A percentile compares a stretch with the other conserved stretches of the same genome.
phyloP scores from a whole-genome alignment of 2,329 filamentous ascomycete genomes.

The Fusarium poae region DNA sequence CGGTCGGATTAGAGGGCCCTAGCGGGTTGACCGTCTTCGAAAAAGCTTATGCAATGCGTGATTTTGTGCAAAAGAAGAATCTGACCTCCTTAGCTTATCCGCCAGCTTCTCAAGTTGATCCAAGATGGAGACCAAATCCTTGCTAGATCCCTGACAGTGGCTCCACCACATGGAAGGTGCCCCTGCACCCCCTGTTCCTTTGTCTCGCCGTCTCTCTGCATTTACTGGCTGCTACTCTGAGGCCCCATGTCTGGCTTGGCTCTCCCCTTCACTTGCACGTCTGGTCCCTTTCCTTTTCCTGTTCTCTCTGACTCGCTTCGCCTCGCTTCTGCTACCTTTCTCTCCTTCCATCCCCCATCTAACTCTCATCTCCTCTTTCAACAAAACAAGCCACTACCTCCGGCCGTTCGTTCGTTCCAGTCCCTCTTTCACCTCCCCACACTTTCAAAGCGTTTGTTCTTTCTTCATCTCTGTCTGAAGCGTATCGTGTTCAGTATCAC shows the following conservation, averaged over 20 bases:
- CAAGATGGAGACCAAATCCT: constrained; percentile 37
- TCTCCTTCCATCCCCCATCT: constrained; percentile 42
- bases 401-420: constrained; percentile 57
- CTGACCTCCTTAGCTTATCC: constrained; percentile 18
- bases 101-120: constrained; percentile 24
- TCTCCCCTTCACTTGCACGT: constrained; percentile 37
- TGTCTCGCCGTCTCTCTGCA: constrained; percentile 23
- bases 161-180: constrained; percentile 21
- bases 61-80: constrained; percentile 37
- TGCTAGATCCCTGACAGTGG: constrained; percentile 27
- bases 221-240: constrained; percentile 31
- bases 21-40: constrained; percentile 8
- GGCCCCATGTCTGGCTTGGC: constrained; percentile 27
- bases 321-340: constrained; percentile 43
- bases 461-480: constrained; percentile 33
- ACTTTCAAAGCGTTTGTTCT: constrained; percentile 48
- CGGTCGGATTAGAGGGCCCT: constrained; percentile 13
- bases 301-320: constrained; percentile 46
- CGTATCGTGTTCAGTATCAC: constrained; percentile 41
- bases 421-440: constrained; percentile 55
- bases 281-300: constrained; percentile 39
- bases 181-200: constrained; percentile 39
- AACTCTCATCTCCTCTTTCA: constrained; percentile 55
- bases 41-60: constrained; percentile 28
- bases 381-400: constrained; percentile 58